Evolutionary conservation across 1,284 basidiomycete genomes (phyloP).

Genomic region (Trichosporon inkin): DNA sequence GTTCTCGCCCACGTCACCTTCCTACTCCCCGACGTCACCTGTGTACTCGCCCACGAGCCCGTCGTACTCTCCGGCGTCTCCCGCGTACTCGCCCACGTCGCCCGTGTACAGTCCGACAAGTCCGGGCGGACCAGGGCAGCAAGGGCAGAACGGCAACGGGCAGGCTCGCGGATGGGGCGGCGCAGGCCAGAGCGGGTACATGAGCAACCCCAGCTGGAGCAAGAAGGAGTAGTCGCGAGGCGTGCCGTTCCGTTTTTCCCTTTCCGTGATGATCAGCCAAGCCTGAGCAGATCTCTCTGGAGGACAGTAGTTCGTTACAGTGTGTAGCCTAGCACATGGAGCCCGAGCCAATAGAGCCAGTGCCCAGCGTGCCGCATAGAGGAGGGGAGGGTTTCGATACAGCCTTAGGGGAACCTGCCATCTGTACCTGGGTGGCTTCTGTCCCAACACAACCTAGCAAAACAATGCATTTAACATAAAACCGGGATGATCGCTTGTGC

Average conservation of each 20-base stretch:
- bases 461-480: slow-evolving; percentile 3
- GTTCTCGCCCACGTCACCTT: slow-evolving; percentile 39
- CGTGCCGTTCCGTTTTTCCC: too few relatives aligned
- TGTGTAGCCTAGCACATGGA: too few relatives aligned
- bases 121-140: slow-evolving; percentile 49
- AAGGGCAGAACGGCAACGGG: slow-evolving; percentile 9
- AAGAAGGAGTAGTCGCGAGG: slow-evolving; percentile 11
- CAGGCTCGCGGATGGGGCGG: slow-evolving; percentile 16
- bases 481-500: not conserved
- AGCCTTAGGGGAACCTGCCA: not conserved
- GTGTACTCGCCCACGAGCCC: slow-evolving; percentile 67
- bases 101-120: slow-evolving; percentile 66
- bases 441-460: not conserved
- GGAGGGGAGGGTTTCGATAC: too few relatives aligned
- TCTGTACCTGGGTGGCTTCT: not conserved
- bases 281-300: too few relatives aligned
- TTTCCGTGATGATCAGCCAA: too few relatives aligned
- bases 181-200: slow-evolving; percentile 16
- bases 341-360: too few relatives aligned
- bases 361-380: too few relatives aligned
- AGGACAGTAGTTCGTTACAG: too few relatives aligned
- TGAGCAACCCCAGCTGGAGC: slow-evolving; percentile 24
- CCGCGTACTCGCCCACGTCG: slow-evolving; percentile 43
- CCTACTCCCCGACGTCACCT: slow-evolving; percentile 44
- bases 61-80: slow-evolving; percentile 49